Base-by-base conservation (phyloP, 805 yeast species). In the Gaillardinia entomophila region DNA sequence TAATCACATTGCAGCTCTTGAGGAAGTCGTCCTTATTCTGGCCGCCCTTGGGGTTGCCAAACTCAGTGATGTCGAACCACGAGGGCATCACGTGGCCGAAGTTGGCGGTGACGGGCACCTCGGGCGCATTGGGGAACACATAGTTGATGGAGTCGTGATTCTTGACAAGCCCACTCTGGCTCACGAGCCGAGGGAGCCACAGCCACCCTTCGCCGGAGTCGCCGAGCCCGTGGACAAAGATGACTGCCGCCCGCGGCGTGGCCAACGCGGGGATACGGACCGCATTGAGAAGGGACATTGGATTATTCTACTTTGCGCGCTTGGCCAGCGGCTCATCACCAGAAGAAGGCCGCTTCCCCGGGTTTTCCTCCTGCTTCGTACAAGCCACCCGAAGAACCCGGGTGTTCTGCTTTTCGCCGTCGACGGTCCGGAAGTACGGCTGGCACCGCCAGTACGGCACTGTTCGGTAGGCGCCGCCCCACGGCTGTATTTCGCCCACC, bases 371-470 rank as follows among this genome's bases (percentile, higher is more conserved):
- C 6, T 6, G 22, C 10, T 6, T 10, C 6, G 10, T 12, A 24
- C 25, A 24, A 10, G 72, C 71, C 23, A 66, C 57, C 33, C 60
- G 57, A 31, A 65, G 50, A 12, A 48, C 46, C 22, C 68, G 45
- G 2, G 62, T 53, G 37, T 62, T 65, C 31, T 62, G 67, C 40
- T 62, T 64, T 35, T 62, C 77, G 15, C 97, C 97, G 53, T 86
- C 75, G 1, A 90, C 96, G 2, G 81, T 79, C 46, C 98, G 71
- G 68, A 90, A 90, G 53, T 85, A 83, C 2, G 98, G 98, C 60
- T 90, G 98, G 43, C 95, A 79, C 48, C 97, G 73, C 97, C 97
- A 90, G 55, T 82, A 88, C 2, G 98, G 97, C 12, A 90, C 76
- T 4, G 70, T 73, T 53, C 78, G 77, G 55, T 92, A 90, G 11